Evolutionary conservation across 1,139 yeast genomes (phyloP).

Genomic region (Pichia sp.): DNA sequence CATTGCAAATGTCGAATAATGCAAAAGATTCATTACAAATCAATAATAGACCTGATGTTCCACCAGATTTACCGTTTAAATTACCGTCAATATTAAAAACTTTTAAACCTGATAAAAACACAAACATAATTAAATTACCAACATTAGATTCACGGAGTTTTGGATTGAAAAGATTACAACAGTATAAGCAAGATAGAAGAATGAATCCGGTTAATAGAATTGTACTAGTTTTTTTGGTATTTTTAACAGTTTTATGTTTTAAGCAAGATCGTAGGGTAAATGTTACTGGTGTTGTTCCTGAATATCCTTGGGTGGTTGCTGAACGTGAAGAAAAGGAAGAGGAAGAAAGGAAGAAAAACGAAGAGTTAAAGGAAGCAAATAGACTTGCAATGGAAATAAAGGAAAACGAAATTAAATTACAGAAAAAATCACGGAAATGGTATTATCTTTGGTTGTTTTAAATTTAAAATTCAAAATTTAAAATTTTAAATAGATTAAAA

Average conservation of each 20-base stretch:
- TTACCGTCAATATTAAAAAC: constrained; percentile 35
- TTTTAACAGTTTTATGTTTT: constrained; percentile 40
- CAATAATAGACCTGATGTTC: constrained; percentile 23
- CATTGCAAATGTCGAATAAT: constrained; percentile 11
- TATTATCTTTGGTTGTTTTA: constrained; percentile 36
- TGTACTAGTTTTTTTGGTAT: constrained; percentile 40
- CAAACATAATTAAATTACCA: constrained; percentile 30
- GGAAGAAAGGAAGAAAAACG: constrained; percentile 2
- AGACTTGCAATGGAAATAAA: neutral
- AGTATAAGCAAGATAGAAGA: constrained; percentile 39
- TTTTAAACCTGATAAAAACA: constrained; percentile 26
- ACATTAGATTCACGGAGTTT: constrained; percentile 44
- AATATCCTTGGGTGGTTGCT: constrained; percentile 28
- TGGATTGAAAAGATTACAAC: constrained; percentile 40
- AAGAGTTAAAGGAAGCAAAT: constrained; percentile 1
- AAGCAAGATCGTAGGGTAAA: constrained; percentile 47
- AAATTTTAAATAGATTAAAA: no score
- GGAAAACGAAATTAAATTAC: neutral
- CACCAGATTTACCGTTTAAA: constrained; percentile 53
- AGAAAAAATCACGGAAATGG: constrained; percentile 30
- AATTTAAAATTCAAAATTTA: neutral
- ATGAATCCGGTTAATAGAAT: constrained; percentile 52
- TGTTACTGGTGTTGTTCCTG: constrained; percentile 42
- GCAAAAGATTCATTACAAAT: constrained; percentile 12
- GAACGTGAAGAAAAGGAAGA: constrained; percentile 33